Evolutionary conservation across 202 grass and related monocot species (phyloP), one percentile per base, ranked within the genome.

Genomic region (Panicum virgatum): DNA sequence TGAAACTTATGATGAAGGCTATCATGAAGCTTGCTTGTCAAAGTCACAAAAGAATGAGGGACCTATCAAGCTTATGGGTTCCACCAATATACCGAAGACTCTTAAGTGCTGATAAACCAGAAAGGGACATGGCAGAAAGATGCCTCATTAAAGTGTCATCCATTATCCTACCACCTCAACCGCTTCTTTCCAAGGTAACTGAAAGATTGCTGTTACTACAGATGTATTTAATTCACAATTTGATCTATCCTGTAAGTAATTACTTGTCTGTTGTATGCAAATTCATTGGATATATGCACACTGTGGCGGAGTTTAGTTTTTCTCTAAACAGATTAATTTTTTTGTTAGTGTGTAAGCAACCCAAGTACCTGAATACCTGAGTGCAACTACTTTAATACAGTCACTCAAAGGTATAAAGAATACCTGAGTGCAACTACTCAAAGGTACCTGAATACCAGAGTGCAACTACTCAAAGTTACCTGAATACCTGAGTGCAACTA

Each of bases 1-100:
- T 83, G 62, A n/a, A n/a, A n/a, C n/a, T n/a, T n/a, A n/a, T n/a
- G n/a, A n/a, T 90, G 59, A 69, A 97, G 94, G 91, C 88, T 87
- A 45, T 87, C 64, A 85, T 81, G 62, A 94, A 83, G 76, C 62
- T 94, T 73, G 78, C 81, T 19, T 61, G 37, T 75, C 87, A 92
- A 78, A 81, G 75, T 88, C 62, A 86, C 66, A 56, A 76, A 48
- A 83, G 69, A 73, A 92, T 92, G 87, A 89, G 85, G 75, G 78
- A 85, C 22, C 56, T 81, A 69, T 94, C 86, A 85, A 74, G 53
- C 71, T 75, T 94, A 82, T 97, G 91, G 94, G 86, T 82, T 86
- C 94, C 85, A 32, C 77, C 87, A 30, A 86, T 92, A 75, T 97
- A 89, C 63, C 85, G 71, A 76, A 97, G 91, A 69, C 94, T 97